Conservation (phyloP, 192 early-diverging fungal genomes). For the Linnemannia hyalina region DNA sequence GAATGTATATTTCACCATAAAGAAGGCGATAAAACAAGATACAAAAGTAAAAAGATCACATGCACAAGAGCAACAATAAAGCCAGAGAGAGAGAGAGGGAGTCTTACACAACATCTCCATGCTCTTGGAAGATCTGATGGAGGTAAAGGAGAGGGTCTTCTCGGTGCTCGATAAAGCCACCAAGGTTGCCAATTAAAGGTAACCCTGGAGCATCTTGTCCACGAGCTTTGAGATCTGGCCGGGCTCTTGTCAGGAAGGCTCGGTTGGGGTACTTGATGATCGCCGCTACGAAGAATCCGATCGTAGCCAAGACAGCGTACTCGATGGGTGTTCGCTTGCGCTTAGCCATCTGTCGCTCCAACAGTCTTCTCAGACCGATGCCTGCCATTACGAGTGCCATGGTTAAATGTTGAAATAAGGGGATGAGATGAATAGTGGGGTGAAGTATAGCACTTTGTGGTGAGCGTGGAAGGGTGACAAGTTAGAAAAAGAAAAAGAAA, state of each 20-base stretch:
- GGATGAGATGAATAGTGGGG: too few species aligned
- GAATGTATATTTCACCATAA: too few species aligned
- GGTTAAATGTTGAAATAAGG: not conserved
- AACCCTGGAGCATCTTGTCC: conserved; percentile 16
- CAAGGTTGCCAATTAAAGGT: conserved; percentile 37
- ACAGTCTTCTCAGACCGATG: conserved; percentile 20
- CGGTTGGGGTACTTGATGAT: conserved; percentile 47
- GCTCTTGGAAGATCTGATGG: not conserved
- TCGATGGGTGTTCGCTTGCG: conserved; percentile 31
- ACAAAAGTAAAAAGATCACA: not conserved
- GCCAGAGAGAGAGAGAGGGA: not conserved
- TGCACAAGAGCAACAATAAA: not conserved
- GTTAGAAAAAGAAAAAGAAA: not conserved
- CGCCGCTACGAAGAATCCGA: conserved; percentile 18
- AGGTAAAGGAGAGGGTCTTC: conserved; percentile 6
- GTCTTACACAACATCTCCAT: conserved; percentile 31
- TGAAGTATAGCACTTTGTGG: too few species aligned
- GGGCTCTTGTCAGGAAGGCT: conserved; percentile 25
- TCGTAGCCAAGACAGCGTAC: conserved; percentile 32
- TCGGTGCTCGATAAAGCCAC: not conserved
- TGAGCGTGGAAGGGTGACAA: not conserved
- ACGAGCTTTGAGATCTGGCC: conserved; percentile 29
- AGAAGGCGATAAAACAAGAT: not conserved
- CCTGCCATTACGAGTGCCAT: conserved; percentile 21
- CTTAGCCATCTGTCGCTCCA: conserved; percentile 24